Evolutionary conservation across 2,329 filamentous ascomycete genomes (phyloP).

Genomic region (Stagonosporopsis rhizophila): DNA sequence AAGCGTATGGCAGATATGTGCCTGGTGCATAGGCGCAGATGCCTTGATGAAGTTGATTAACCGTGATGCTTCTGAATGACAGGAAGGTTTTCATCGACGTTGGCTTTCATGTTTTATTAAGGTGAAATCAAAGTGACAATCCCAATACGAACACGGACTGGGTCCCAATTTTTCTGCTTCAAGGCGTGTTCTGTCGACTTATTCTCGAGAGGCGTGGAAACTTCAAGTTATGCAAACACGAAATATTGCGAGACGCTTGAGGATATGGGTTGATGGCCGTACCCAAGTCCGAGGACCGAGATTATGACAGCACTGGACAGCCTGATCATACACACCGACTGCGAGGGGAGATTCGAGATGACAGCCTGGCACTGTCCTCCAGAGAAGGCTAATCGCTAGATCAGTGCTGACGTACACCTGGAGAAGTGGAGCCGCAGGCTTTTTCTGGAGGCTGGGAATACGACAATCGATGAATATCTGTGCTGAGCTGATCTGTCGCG

Average conservation of each 20-base stretch:
- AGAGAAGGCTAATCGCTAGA: background rate
- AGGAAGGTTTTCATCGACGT: background rate
- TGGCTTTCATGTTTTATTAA: background rate
- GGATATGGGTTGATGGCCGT: background rate
- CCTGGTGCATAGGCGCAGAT: background rate
- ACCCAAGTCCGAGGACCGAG: background rate
- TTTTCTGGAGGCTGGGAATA: slow-evolving; percentile 11
- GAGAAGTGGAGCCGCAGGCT: slow-evolving; percentile 14
- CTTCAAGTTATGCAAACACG: background rate
- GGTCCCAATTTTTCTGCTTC: too few species aligned
- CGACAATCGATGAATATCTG: slow-evolving; percentile 9
- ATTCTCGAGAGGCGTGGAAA: too few species aligned
- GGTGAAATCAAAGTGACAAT: too few species aligned
- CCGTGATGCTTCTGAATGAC: background rate
- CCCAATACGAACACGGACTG: too few species aligned
- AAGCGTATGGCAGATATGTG: background rate
- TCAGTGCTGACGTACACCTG: slow-evolving; percentile 12
- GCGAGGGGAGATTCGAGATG: background rate
- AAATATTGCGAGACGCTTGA: background rate
- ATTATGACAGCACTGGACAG: background rate
- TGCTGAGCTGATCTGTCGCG: background rate
- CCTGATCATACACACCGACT: background rate
- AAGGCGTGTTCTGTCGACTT: too few species aligned
- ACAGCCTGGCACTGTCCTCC: background rate
- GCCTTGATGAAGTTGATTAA: background rate